A percentile compares a stretch with the other conserved stretches of the same genome.
These are phyloP conservation scores for Cornus kousa DNA, from an alignment of 148 eudicot genomes.

Conservation along the genomic window DNA sequence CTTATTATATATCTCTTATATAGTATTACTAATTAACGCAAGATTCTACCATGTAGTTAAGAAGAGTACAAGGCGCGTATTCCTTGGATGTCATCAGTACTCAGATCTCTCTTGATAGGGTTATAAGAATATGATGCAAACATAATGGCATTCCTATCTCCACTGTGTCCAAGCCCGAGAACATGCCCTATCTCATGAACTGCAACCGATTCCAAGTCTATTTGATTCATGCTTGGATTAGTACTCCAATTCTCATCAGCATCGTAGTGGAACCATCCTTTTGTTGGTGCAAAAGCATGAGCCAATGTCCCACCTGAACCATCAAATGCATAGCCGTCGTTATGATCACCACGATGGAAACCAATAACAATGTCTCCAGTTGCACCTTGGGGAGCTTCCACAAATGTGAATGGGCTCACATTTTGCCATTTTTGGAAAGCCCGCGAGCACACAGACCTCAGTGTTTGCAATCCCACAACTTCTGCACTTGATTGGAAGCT, in stretches of 20 bases:
- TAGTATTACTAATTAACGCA: too few species aligned
- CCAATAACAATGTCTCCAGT: background rate
- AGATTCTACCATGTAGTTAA: rapidly evolving
- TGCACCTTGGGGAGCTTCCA: background rate
- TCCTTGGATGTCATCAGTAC: background rate
- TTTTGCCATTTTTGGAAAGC: background rate
- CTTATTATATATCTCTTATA: too few species aligned
- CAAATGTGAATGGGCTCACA: background rate
- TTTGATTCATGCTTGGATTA: background rate
- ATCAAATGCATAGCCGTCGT: background rate
- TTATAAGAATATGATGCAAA: background rate
- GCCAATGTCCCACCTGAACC: background rate
- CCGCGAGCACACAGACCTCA: background rate
- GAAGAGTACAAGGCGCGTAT: too few species aligned
- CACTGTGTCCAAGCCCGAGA: constrained; percentile 2
- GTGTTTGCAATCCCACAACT: background rate
- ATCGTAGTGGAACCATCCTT: background rate
- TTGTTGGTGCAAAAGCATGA: background rate
- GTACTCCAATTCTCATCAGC: too few species aligned
- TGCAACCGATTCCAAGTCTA: constrained; percentile 6
- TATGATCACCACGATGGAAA: background rate
- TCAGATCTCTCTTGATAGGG: background rate
- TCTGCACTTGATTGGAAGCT: background rate
- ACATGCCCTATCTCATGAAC: constrained; percentile 12
- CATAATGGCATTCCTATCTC: constrained; percentile 1